Percentiles rank a stretch among this genome's conserved stretches.
These are phyloP conservation scores for Phytophthora uliginosa DNA, from an alignment of 352 stramenopile genomes.

Conservation along the genomic window DNA sequence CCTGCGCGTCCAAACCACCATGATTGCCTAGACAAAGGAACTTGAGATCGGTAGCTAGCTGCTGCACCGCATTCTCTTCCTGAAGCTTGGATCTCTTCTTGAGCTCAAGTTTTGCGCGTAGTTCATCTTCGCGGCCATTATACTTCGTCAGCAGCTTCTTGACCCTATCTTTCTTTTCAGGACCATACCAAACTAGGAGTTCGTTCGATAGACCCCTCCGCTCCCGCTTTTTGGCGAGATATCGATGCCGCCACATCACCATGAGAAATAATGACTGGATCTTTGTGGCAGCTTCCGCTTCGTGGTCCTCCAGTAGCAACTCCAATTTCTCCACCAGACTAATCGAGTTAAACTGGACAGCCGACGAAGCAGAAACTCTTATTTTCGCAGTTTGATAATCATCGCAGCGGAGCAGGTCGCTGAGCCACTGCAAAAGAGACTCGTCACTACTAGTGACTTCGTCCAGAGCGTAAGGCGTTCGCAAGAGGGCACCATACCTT, in stretches of 20 bases:
- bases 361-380: slow-evolving; percentile 21
- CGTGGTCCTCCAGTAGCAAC: slow-evolving; percentile 41
- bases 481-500: slow-evolving; percentile 44
- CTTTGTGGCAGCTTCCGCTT: slow-evolving; percentile 40
- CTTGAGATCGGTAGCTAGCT: slow-evolving; percentile 57
- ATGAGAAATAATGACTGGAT: slow-evolving; percentile 58
- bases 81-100: slow-evolving; percentile 39
- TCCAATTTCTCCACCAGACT: slow-evolving; percentile 53
- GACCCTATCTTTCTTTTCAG: slow-evolving; percentile 40
- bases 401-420: slow-evolving; percentile 21
- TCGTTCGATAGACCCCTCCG: slow-evolving; percentile 45
- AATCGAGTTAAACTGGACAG: slow-evolving; percentile 40
- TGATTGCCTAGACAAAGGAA: slow-evolving; percentile 43
- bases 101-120: slow-evolving; percentile 44
- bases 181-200: slow-evolving; percentile 52
- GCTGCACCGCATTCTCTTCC: slow-evolving; percentile 30
- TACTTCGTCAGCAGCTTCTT: slow-evolving; percentile 55
- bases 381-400: slow-evolving; percentile 8
- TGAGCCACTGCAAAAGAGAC: slow-evolving; percentile 24
- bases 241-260: slow-evolving; percentile 35
- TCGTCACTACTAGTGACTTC: slow-evolving; percentile 23
- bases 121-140: slow-evolving; percentile 47
- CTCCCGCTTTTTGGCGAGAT: slow-evolving; percentile 42
- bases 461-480: slow-evolving; percentile 10
- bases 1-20: slow-evolving; percentile 44